Evolutionary conservation across 176 grass and related monocot species (phyloP).

Genomic region (Chloris gayana): DNA sequence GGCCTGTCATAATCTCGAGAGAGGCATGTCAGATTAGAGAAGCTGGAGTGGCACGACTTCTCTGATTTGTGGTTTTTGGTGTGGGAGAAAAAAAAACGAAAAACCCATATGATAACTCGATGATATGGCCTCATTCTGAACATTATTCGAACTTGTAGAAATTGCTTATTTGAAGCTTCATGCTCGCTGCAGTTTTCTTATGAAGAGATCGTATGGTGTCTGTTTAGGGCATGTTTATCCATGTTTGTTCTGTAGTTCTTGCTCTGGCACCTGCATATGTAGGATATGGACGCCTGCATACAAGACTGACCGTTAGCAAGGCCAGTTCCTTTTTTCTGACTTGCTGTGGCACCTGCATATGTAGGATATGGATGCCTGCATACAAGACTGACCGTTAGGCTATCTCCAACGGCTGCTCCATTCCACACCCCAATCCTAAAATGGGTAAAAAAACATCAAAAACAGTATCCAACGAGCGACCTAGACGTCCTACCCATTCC

Average conservation of each 20-base stretch:
- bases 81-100: neutral
- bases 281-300: too few relatives aligned
- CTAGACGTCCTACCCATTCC: too few relatives aligned
- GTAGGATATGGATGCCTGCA: too few relatives aligned
- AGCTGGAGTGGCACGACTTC: neutral
- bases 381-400: too few relatives aligned
- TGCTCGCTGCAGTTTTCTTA: neutral
- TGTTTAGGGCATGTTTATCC: neutral
- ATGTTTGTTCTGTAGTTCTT: neutral
- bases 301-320: too few relatives aligned
- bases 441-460: too few relatives aligned
- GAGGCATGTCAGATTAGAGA: conserved; percentile 18
- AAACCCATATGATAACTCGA: neutral
- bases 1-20: neutral
- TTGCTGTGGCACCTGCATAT: too few relatives aligned
- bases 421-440: too few relatives aligned
- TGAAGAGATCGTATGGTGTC: neutral
- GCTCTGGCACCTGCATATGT: neutral
- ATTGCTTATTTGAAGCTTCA: neutral
- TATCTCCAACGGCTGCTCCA: too few relatives aligned
- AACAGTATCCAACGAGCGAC: too few relatives aligned
- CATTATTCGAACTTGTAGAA: conserved; percentile 11
- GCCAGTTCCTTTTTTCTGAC: too few relatives aligned
- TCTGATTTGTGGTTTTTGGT: neutral
- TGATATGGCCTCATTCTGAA: conserved; percentile 16